These are phyloP conservation scores for Paraphoma sp. DNA, from an alignment of 2,329 filamentous ascomycete species.

Conservation along the genomic window DNA sequence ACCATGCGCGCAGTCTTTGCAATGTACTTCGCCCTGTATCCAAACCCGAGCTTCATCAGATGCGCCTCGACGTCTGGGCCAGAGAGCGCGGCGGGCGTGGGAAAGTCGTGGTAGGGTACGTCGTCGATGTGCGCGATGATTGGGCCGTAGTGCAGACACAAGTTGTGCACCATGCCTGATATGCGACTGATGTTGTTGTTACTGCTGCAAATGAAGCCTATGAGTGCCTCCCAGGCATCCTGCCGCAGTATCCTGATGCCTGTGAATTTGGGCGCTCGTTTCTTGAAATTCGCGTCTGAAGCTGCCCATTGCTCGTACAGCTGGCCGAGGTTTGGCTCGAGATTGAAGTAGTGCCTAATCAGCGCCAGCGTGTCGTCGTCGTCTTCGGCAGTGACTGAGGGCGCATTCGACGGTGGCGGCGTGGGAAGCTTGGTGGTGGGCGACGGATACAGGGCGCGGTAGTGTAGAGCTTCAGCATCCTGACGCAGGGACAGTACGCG, in stretches of 20 bases:
- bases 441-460: constrained; percentile 69
- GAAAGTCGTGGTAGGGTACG: constrained; percentile 86
- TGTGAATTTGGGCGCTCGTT: constrained; percentile 83
- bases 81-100: constrained; percentile 74
- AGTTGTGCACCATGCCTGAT: constrained; percentile 93
- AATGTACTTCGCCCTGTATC: constrained; percentile 93
- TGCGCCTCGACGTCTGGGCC: constrained; percentile 77
- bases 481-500: constrained; percentile 86
- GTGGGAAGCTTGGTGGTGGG: constrained; percentile 44
- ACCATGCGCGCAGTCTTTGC: constrained; percentile 82
- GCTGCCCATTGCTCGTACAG: constrained; percentile 89
- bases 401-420: constrained; percentile 48
- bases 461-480: constrained; percentile 79
- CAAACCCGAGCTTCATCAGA: constrained; percentile 85
- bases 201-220: constrained; percentile 97
- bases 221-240: constrained; percentile 92
- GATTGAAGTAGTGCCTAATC: constrained; percentile 84
- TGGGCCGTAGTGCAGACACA: constrained; percentile 85
- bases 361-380: constrained; percentile 78
- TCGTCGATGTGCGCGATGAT: constrained; percentile 74
- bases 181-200: constrained; percentile 98
- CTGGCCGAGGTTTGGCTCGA: constrained; percentile 74
- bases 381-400: constrained; percentile 31
- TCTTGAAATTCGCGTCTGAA: constrained; percentile 85
- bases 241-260: constrained; percentile 93